phyloP scores from a whole-genome alignment of 2,329 filamentous ascomycete species.

The Clonostachys rhizophaga region DNA sequence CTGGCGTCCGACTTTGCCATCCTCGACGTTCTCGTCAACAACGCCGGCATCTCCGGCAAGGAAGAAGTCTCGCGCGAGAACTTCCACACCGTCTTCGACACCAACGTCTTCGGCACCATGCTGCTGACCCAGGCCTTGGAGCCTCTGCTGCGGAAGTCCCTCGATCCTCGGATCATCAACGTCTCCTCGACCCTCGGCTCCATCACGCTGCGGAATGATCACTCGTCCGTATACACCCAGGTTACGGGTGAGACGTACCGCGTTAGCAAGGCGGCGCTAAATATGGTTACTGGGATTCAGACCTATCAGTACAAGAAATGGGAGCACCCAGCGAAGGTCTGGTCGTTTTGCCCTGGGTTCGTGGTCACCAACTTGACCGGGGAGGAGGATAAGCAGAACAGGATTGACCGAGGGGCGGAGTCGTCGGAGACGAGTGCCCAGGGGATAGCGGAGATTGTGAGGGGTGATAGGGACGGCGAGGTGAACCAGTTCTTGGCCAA shows the following conservation, averaged over 20 bases:
- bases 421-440: not conserved
- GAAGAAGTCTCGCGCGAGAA: conserved; percentile 48
- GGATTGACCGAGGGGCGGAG: not conserved
- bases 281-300: conserved; percentile 23
- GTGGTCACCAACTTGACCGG: conserved; percentile 23
- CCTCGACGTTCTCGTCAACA: too few relatives aligned
- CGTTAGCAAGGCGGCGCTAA: conserved; percentile 6
- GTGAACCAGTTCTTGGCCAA: not conserved
- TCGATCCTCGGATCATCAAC: conserved; percentile 19
- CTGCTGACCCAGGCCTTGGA: conserved; percentile 20
- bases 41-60: conserved; percentile 53
- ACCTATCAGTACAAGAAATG: conserved; percentile 15
- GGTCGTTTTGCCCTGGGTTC: conserved; percentile 23
- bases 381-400: conserved; percentile 3
- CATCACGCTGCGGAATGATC: conserved; percentile 10
- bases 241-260: not conserved
- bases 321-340: conserved; percentile 24
- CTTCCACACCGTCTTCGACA: conserved; percentile 34
- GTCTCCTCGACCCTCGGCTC: conserved; percentile 25
- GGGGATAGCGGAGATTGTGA: not conserved
- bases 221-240: not conserved
- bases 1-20: conserved; percentile 38
- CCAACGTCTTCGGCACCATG: conserved; percentile 21
- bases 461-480: conserved; percentile 1
- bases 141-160: conserved; percentile 19